These are phyloP conservation scores for Zhuliangozyma parablackwelliae DNA, from an alignment of 1,139 yeast species.

Conservation along the genomic window DNA sequence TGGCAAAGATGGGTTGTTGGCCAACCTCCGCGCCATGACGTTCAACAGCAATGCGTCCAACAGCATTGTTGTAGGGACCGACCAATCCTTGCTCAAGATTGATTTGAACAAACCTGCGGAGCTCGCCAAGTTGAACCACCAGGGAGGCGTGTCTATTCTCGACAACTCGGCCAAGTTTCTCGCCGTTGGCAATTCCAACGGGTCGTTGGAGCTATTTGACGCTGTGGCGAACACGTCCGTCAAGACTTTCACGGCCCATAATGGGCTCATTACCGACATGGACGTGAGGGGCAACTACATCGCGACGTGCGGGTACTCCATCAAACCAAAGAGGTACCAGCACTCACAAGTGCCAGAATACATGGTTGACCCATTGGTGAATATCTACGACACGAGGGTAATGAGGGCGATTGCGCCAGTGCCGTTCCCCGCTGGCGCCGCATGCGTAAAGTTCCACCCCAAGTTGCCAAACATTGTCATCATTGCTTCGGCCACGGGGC, in stretches of 20 bases:
- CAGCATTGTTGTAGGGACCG: slow-evolving; percentile 35
- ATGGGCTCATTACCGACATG: slow-evolving; percentile 71
- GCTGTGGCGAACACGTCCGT: slow-evolving; percentile 52
- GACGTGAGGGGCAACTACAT: slow-evolving; percentile 74
- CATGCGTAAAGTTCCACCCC: slow-evolving; percentile 81
- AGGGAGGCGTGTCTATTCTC: slow-evolving; percentile 31
- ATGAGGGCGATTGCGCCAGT: slow-evolving; percentile 75
- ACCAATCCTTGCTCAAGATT: slow-evolving; percentile 45
- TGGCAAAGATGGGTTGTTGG: slow-evolving; percentile 23
- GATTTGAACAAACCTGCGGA: slow-evolving; percentile 56
- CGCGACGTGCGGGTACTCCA: slow-evolving; percentile 78
- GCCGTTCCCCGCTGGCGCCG: slow-evolving; percentile 88
- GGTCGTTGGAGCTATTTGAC: slow-evolving; percentile 75
- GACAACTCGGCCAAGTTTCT: slow-evolving; percentile 38
- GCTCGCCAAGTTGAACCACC: slow-evolving; percentile 18
- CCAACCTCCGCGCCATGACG: slow-evolving; percentile 35
- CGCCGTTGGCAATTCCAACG: slow-evolving; percentile 64
- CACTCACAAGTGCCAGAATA: slow-evolving; percentile 19
- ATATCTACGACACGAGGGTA: slow-evolving; percentile 73
- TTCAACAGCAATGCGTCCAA: slow-evolving; percentile 29
- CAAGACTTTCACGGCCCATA: slow-evolving; percentile 65
- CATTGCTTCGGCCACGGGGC: slow-evolving; percentile 74
- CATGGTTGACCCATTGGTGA: slow-evolving; percentile 72
- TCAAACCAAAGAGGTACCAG: slow-evolving; percentile 36
- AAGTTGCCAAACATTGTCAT: slow-evolving; percentile 75